Base-by-base conservation (phyloP, 2,329 filamentous ascomycete species). In the Fusarium algeriense region DNA sequence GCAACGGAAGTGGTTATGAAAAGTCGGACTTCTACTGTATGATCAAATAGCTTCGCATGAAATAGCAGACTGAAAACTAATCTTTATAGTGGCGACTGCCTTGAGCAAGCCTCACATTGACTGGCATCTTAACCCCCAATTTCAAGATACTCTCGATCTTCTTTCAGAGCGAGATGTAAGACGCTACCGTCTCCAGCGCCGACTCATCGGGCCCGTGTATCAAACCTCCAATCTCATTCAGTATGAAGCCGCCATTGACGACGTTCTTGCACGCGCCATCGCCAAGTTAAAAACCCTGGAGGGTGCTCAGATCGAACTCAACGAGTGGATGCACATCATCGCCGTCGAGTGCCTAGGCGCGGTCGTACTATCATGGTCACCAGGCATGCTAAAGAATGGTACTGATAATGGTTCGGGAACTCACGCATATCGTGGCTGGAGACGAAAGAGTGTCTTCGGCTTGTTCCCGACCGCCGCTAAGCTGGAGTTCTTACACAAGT, bases 321-420 rank as follows among this genome's bases (percentile, higher is more conserved):
- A 84, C 54, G 83, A 86, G 58, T 88, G 86, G 86, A 88, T 88
- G 85, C 86, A 88, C 75, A 87, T 88, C 60, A 79, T 87, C 20
- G 83, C 81, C 2, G 85, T 88, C 34, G 86, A 88, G 67, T 86
- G 83, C 26, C 82, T 88, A 5, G 83, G 84, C 1, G 85, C 85
- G 2, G 76, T 83, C 4, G 85, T 87, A 1, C 76, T 88, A 2
- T 85, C 84, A 0, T 88, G 86, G 86, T 87, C 86, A 1, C 86
- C 86, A 0, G 82, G 84, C 0, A 82, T 86, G 70, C 75, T 87
- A 13, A 78, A 79, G 12, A 77, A 78, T 26, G 79, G 79, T 7
- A 83, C 84, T 0, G 86, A 88, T 53, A 81, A 82, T 62, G 82
- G 82, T 1, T 84, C 86, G 0, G 83, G 86, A n/a, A 73, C 73